Conservation (phyloP, 306 rosid species). For the Carpinus fangiana region DNA sequence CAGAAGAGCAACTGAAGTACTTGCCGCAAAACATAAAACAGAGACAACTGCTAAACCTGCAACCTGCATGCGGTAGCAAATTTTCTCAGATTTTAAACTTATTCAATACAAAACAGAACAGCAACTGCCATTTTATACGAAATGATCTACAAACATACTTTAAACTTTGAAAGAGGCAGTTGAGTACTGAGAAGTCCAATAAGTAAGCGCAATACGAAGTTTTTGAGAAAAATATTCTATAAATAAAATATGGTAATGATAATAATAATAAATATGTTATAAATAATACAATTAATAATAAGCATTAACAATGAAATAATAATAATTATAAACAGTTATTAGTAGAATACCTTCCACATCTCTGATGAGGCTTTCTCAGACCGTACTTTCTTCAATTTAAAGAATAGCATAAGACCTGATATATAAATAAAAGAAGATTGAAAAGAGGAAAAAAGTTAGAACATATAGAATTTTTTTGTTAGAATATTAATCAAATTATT, state of each 20-base stretch:
- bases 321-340: background rate
- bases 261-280: background rate
- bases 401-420: constrained; percentile 55
- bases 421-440: background rate
- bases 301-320: background rate
- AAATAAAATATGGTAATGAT: background rate
- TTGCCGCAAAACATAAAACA: constrained; percentile 54
- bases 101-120: background rate
- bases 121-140: background rate
- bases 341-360: constrained; percentile 63
- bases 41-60: constrained; percentile 59
- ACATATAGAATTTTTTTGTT: no score
- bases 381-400: constrained; percentile 55
- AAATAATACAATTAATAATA: background rate
- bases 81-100: constrained; percentile 11
- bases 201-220: background rate
- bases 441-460: constrained; percentile 7
- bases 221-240: background rate
- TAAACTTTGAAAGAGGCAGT: constrained; percentile 2
- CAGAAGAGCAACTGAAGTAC: constrained; percentile 61
- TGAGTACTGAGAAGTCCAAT: background rate
- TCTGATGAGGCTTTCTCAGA: constrained; percentile 70
- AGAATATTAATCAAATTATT: no score
- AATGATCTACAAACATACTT: constrained; percentile 1
- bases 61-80: constrained; percentile 47